These are phyloP conservation scores for Areca catechu DNA, from an alignment of 176 grass and related monocot genomes.

Conservation along the genomic window DNA sequence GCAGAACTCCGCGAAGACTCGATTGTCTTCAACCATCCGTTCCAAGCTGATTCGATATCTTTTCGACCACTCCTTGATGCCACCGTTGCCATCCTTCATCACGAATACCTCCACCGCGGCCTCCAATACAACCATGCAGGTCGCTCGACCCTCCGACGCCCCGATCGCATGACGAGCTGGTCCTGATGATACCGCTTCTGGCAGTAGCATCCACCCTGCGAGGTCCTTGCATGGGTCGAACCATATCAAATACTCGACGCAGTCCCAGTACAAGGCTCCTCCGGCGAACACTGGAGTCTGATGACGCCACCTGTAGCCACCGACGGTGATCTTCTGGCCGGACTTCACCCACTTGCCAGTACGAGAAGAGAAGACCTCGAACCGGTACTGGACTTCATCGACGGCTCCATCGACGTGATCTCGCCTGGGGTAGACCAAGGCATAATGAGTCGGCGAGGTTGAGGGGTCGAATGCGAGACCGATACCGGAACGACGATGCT, in stretches of 20 bases:
- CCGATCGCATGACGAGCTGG: too few relatives aligned
- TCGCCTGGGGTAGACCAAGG: not conserved
- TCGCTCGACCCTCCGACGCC: too few relatives aligned
- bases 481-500: not conserved
- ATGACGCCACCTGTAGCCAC: too few relatives aligned
- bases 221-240: conserved; percentile 15
- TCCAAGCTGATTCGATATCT: too few relatives aligned
- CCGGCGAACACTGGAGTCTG: not conserved
- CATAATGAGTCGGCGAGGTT: not conserved
- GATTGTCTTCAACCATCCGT: too few relatives aligned
- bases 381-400: not conserved
- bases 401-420: too few relatives aligned
- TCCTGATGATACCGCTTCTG: not conserved
- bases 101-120: too few relatives aligned
- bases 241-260: conserved; percentile 4
- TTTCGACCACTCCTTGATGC: too few relatives aligned
- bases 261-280: conserved; percentile 16
- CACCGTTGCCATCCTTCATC: too few relatives aligned
- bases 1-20: too few relatives aligned
- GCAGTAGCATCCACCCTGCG: conserved; percentile 5
- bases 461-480: conserved; percentile 13
- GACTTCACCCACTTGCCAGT: conserved; percentile 10
- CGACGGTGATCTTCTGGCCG: not conserved
- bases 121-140: too few relatives aligned
- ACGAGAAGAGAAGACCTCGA: conserved; percentile 11